phyloP scores from a whole-genome alignment of 2,329 filamentous ascomycete species.

The Aspergillus glaucus region DNA sequence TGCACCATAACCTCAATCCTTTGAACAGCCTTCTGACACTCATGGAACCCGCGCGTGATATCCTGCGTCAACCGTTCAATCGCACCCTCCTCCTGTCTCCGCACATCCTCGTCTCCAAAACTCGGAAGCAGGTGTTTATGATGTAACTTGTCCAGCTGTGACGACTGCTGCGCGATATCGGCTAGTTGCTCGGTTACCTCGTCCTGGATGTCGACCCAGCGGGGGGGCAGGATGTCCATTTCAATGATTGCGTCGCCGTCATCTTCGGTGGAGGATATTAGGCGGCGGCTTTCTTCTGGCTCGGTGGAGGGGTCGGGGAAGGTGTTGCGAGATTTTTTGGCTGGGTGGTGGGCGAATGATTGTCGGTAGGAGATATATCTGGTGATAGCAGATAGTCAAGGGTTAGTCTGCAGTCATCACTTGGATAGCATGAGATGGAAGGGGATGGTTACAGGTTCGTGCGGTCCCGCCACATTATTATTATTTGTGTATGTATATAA shows the following conservation, averaged over 20 bases:
- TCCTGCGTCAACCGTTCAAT: slow-evolving; percentile 87
- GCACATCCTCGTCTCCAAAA: slow-evolving; percentile 90
- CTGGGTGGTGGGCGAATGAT: slow-evolving; percentile 91
- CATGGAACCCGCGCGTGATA: slow-evolving; percentile 82
- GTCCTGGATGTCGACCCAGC: slow-evolving; percentile 93
- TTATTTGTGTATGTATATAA: slow-evolving; percentile 39
- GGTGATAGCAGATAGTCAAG: slow-evolving; percentile 6
- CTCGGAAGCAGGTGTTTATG: slow-evolving; percentile 95
- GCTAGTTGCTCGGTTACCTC: slow-evolving; percentile 79
- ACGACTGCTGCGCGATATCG: slow-evolving; percentile 74
- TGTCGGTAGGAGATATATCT: slow-evolving; percentile 99
- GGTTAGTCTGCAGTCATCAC: not conserved
- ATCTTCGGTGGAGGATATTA: slow-evolving; percentile 69
- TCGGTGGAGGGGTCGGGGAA: slow-evolving; percentile 56
- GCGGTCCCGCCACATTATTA: slow-evolving; percentile 93
- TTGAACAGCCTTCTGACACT: slow-evolving; percentile 83
- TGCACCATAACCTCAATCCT: slow-evolving; percentile 79
- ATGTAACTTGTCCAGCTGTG: slow-evolving; percentile 82
- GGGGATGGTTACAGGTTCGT: slow-evolving; percentile 75
- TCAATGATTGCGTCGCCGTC: slow-evolving; percentile 95
- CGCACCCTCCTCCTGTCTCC: slow-evolving; percentile 76
- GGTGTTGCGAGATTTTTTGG: slow-evolving; percentile 69
- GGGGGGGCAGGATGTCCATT: slow-evolving; percentile 91
- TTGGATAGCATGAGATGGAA: not conserved
- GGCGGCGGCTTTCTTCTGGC: slow-evolving; percentile 67